A percentile compares a stretch with the other conserved stretches of the same genome.
These are phyloP conservation scores for Daldinia concentrica DNA, from an alignment of 495 filamentous ascomycete species.

Conservation along the genomic window DNA sequence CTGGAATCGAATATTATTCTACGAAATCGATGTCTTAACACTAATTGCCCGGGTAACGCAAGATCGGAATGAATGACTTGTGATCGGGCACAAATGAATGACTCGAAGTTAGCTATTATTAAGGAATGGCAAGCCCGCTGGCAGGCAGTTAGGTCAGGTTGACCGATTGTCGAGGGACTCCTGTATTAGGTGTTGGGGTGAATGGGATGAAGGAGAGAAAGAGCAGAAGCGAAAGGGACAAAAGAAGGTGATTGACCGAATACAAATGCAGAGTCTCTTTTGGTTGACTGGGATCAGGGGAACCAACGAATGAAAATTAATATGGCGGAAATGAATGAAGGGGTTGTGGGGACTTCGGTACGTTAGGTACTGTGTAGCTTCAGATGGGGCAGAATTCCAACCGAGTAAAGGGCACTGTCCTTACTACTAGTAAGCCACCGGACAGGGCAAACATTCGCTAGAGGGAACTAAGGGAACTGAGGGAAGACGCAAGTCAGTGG, in stretches of 20 bases:
- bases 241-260: slow-evolving; percentile 43
- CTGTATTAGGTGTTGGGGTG: slow-evolving; percentile 42
- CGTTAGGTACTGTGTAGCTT: slow-evolving; percentile 13
- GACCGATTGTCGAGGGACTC: slow-evolving; percentile 46
- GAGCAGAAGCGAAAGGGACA: slow-evolving; percentile 46
- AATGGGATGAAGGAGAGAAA: slow-evolving; percentile 49
- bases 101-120: slow-evolving; percentile 48
- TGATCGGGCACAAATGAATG: slow-evolving; percentile 46
- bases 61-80: slow-evolving; percentile 41
- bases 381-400: slow-evolving; percentile 37
- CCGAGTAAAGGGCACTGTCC: slow-evolving; percentile 34
- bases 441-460: slow-evolving; percentile 35
- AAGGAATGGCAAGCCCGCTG: slow-evolving; percentile 62
- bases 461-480: slow-evolving; percentile 28
- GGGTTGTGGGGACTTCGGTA: slow-evolving; percentile 41
- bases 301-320: slow-evolving; percentile 45
- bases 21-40: slow-evolving; percentile 36
- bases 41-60: slow-evolving; percentile 30
- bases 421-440: neutral
- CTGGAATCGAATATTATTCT: slow-evolving; percentile 28
- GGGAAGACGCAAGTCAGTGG: slow-evolving; percentile 23
- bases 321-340: slow-evolving; percentile 50
- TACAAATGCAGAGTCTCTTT: slow-evolving; percentile 33
- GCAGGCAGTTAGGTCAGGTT: slow-evolving; percentile 49
- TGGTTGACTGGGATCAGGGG: slow-evolving; percentile 28